Evolutionary conservation across 1,284 basidiomycete species (phyloP).

Genomic region (Cryptococcus deneoformans): DNA sequence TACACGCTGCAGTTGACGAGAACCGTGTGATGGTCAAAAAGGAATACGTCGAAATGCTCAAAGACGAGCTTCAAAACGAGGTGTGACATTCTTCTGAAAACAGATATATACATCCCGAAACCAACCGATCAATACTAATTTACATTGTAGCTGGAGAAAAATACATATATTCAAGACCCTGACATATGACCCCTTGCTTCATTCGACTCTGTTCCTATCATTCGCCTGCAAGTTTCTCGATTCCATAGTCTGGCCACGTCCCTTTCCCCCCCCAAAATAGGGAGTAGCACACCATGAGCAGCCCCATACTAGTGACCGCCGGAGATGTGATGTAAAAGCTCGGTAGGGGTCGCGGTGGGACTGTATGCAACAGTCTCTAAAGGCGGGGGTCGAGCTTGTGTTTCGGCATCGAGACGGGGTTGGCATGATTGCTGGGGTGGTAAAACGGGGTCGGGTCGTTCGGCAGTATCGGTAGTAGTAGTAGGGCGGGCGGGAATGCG

Average conservation of each 20-base stretch:
- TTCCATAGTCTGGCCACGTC: too few species aligned
- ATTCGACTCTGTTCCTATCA: too few species aligned
- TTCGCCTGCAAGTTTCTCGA: too few species aligned
- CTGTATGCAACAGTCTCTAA: too few species aligned
- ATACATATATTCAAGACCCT: slow-evolving; percentile 42
- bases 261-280: too few species aligned
- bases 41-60: slow-evolving; percentile 36
- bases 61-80: slow-evolving; percentile 36
- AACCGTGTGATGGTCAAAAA: slow-evolving; percentile 39
- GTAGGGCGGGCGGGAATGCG: slow-evolving; percentile 14
- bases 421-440: background rate
- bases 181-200: slow-evolving; percentile 14
- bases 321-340: too few species aligned
- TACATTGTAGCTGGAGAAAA: slow-evolving; percentile 40
- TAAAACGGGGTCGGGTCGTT: background rate
- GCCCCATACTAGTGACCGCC: background rate
- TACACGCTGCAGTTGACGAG: slow-evolving; percentile 31
- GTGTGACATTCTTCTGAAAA: slow-evolving; percentile 16
- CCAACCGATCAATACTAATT: background rate
- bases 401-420: background rate
- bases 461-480: background rate
- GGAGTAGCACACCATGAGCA: too few species aligned
- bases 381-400: too few species aligned
- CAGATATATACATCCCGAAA: background rate
- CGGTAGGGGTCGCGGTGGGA: too few species aligned